Percentiles rank a stretch among this genome's conserved stretches.
Evolutionary conservation across 129 eudicot genomes (phyloP).

Genomic region (Erigeron canadensis): DNA sequence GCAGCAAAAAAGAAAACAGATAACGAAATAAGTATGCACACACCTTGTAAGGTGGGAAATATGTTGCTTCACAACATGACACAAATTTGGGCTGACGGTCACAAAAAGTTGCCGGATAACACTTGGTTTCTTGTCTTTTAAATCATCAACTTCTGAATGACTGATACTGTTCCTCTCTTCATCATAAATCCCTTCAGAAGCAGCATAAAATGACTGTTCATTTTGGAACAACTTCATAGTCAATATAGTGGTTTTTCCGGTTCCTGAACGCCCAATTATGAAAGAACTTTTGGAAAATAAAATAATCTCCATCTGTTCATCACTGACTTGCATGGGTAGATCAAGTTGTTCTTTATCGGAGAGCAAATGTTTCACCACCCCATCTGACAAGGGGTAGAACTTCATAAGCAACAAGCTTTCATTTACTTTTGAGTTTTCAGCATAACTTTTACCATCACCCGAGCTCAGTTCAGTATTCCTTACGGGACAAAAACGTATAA

Average conservation of each 20-base stretch:
- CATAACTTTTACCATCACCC: conserved; percentile 44
- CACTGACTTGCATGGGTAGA: conserved; percentile 73
- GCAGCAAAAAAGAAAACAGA: no score
- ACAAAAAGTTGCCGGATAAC: conserved; percentile 63
- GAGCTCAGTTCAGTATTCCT: conserved; percentile 10
- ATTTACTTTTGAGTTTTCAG: conserved; percentile 67
- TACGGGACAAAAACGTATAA: conserved; percentile 40
- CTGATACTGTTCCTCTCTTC: not conserved
- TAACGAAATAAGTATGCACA: no score
- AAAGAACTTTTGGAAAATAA: conserved; percentile 49
- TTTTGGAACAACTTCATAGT: conserved; percentile 60
- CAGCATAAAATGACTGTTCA: conserved; percentile 45
- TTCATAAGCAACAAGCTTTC: conserved; percentile 81
- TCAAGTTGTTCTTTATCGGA: conserved; percentile 44
- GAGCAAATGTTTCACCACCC: conserved; percentile 52
- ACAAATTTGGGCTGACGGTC: conserved; percentile 78
- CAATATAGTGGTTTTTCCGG: conserved; percentile 77
- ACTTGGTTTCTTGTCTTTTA: conserved; percentile 5
- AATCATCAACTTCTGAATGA: conserved; percentile 13
- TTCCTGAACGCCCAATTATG: conserved; percentile 75
- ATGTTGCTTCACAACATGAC: conserved; percentile 70
- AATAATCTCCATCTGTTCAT: conserved; percentile 56
- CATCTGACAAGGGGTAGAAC: conserved; percentile 61
- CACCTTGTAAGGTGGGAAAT: conserved; percentile 44
- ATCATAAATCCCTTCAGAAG: conserved; percentile 37